Percentiles rank a stretch among this genome's conserved stretches.
These are phyloP conservation scores for Diaporthe helianthi DNA, from an alignment of 2,329 filamentous ascomycete genomes.

Conservation along the genomic window DNA sequence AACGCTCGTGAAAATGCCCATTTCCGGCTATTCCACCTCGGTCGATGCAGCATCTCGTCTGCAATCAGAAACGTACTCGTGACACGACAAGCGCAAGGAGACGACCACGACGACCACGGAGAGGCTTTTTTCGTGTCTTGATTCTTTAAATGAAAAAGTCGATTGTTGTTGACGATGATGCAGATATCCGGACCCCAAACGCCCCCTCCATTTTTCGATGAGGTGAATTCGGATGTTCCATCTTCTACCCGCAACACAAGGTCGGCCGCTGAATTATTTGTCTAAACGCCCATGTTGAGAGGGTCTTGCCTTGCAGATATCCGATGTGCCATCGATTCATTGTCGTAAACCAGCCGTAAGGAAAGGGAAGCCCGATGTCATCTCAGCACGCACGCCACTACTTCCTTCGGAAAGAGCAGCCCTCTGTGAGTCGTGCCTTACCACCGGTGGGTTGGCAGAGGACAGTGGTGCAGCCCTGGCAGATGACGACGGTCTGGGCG, in stretches of 20 bases:
- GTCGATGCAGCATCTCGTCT: conserved; percentile 53
- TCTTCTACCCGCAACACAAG: conserved; percentile 72
- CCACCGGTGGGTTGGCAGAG: conserved; percentile 99
- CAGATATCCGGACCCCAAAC: conserved; percentile 86
- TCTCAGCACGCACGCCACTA: conserved; percentile 64
- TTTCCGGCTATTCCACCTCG: conserved; percentile 64
- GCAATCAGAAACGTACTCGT: conserved; percentile 50
- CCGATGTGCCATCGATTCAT: conserved; percentile 59
- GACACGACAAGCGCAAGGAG: conserved; percentile 51
- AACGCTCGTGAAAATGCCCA: conserved; percentile 63
- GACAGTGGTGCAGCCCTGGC: conserved; percentile 98
- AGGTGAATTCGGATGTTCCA: conserved; percentile 66
- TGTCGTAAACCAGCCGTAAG: conserved; percentile 55
- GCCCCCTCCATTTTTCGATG: conserved; percentile 67
- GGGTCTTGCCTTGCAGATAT: conserved; percentile 60
- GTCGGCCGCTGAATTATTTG: conserved; percentile 41
- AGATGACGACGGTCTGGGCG: conserved; percentile 99
- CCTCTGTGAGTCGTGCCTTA: conserved; percentile 98
- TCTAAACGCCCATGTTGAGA: conserved; percentile 60
- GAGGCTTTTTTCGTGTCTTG: conserved; percentile 42
- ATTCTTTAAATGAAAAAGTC: conserved; percentile 41
- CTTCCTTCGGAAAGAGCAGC: conserved; percentile 99
- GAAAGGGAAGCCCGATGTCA: conserved; percentile 50
- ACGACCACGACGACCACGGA: conserved; percentile 53
- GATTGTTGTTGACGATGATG: conserved; percentile 56